Evolutionary conservation across 139 green algal species (phyloP).

Genomic region (Raphidocelis subcapitata): DNA sequence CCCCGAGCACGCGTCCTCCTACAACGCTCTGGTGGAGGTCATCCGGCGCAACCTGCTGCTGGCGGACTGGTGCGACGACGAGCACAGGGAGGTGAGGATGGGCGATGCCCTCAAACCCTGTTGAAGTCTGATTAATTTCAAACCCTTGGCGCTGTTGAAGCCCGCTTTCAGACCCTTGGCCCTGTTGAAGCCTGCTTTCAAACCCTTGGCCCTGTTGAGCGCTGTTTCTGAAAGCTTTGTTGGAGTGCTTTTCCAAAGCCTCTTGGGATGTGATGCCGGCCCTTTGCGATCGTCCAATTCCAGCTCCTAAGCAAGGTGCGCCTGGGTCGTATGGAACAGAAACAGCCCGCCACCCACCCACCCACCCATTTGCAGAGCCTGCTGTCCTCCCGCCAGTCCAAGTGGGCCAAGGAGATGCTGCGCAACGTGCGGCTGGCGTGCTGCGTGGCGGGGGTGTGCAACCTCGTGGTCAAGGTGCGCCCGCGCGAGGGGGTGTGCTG

Average conservation of each 20-base stretch:
- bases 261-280: no score
- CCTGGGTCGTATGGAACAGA: neutral
- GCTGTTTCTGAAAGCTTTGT: no score
- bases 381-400: slow-evolving; percentile 35
- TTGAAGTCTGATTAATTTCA: no score
- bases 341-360: neutral
- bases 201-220: no score
- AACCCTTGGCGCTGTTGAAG: no score
- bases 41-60: slow-evolving; percentile 86
- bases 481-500: no score
- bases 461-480: slow-evolving; percentile 41
- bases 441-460: slow-evolving; percentile 77
- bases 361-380: slow-evolving; percentile 6
- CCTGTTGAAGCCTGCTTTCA: no score
- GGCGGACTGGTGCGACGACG: slow-evolving; percentile 86
- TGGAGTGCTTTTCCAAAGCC: neutral
- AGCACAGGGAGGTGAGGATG: slow-evolving; percentile 67
- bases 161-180: no score
- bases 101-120: neutral
- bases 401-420: slow-evolving; percentile 69
- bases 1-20: slow-evolving; percentile 72
- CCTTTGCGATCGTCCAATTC: neutral
- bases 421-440: slow-evolving; percentile 75
- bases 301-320: no score
- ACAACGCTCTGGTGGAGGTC: slow-evolving; percentile 89